Base-by-base conservation (phyloP, 2,329 filamentous ascomycete species). In the Coleophoma cylindrospora region DNA sequence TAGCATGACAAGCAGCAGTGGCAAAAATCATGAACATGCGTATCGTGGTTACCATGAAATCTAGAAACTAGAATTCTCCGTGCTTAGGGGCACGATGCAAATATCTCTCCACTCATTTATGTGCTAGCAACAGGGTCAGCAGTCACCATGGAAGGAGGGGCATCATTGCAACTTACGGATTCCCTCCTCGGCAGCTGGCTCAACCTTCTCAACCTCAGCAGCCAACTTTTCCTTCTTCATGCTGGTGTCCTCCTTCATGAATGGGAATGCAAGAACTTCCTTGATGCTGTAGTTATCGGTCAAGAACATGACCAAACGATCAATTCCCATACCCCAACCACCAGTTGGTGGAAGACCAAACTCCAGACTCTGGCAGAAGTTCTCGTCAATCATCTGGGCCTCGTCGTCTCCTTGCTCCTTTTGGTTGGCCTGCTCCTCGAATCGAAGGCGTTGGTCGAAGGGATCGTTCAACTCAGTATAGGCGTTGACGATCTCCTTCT, bases 321-420 rank as follows among this genome's bases (percentile, higher is more conserved):
- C 91, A 59, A 96, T 94, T 57, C 94, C 94, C 81, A 97, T 89
- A 59, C 91, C 94, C 87, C 89, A 99, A 45, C 94, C 94, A 68
- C 89, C 94, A 1, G 94, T 99, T 0, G 94, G 94, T 6, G 94
- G 92, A 52, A 99, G 74, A 59, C 89, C 89, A 64, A 91, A 94
- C 69, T 97, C 94, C 51, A 97, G 81, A 48, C 87, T 84, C 54
- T 86, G 87, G 64, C 91, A 89, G 79, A 97, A 97, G 62, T 89
- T 95, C 80, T 97, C 92, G 62, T 99, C 95, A 49, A 97, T 84
- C 61, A 94, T 75, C 74, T 97, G 94, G 1, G 92, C 95, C 74
- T 99, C 95, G 61, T 97, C 91, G 59, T 99, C 95, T 66, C 95
- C 94, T 73, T 95, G 89, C 7, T 84, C 90, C 81, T 97, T 97